Conservation (phyloP, 805 yeast species). For the Brettanomyces anomalus region DNA sequence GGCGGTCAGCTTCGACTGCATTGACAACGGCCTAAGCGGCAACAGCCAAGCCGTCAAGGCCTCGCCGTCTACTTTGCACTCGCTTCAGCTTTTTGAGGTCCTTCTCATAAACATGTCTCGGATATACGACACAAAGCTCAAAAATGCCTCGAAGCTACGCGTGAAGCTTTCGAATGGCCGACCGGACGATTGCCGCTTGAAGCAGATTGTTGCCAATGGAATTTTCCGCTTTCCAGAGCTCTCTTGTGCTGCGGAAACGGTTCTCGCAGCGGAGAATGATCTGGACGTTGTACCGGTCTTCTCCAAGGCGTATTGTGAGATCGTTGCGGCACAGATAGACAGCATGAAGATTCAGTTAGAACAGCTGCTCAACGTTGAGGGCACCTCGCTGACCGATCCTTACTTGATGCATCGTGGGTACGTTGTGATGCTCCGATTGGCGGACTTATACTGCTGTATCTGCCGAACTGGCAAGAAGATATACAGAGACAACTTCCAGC, state of each 20-base stretch:
- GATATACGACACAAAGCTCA: slow-evolving; percentile 18
- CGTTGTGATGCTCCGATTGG: slow-evolving; percentile 33
- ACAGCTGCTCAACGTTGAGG: background rate
- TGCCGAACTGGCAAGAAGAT: slow-evolving; percentile 40
- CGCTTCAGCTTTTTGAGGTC: slow-evolving; percentile 19
- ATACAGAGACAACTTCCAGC: slow-evolving; percentile 35
- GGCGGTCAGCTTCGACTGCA: slow-evolving; percentile 25
- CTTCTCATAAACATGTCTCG: slow-evolving; percentile 22
- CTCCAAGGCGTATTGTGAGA: background rate
- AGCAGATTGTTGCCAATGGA: slow-evolving; percentile 9
- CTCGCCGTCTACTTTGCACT: slow-evolving; percentile 15
- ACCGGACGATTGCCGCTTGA: slow-evolving; percentile 1
- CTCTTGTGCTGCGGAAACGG: background rate
- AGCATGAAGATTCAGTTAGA: background rate
- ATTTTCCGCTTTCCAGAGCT: background rate
- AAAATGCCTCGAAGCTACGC: slow-evolving; percentile 11
- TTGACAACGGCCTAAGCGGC: slow-evolving; percentile 17
- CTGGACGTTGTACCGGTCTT: background rate
- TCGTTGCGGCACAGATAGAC: background rate
- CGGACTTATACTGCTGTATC: slow-evolving; percentile 39
- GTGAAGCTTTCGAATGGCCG: background rate
- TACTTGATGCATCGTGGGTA: slow-evolving; percentile 32
- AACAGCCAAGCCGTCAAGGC: slow-evolving; percentile 5
- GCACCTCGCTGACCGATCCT: slow-evolving; percentile 7
- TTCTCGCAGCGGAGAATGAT: background rate